A percentile compares a stretch with the other conserved stretches of the same genome.
These are phyloP conservation scores for Lepidium aucheri DNA, from an alignment of 345 rosid species.

Conservation along the genomic window DNA sequence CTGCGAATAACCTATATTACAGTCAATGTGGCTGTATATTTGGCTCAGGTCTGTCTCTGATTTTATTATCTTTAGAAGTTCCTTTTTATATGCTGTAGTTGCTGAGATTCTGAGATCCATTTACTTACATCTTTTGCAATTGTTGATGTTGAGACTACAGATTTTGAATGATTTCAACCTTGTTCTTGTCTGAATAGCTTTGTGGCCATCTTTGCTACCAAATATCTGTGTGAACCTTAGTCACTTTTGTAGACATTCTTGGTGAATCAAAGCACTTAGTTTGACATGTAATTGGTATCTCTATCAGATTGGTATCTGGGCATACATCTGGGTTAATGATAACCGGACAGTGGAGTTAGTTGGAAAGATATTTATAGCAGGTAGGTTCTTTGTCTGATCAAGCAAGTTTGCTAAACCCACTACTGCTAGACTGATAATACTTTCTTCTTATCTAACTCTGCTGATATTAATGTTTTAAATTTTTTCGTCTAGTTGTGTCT, in stretches of 20 bases:
- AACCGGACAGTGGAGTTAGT: conserved; percentile 60
- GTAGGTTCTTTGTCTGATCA: conserved; percentile 31
- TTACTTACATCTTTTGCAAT: not conserved
- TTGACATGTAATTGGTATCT: conserved; percentile 10
- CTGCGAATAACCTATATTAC: conserved; percentile 55
- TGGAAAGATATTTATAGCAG: conserved; percentile 87
- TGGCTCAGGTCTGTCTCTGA: conserved; percentile 54
- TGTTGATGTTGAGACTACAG: not conserved
- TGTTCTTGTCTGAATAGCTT: not conserved
- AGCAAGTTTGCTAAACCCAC: conserved; percentile 5
- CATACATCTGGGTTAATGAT: conserved; percentile 72
- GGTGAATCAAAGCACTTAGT: not conserved
- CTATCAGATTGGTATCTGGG: conserved; percentile 80
- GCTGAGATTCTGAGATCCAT: not conserved
- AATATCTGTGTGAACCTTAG: conserved; percentile 2
- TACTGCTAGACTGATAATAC: not conserved
- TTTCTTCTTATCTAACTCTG: not conserved
- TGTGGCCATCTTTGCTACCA: not conserved
- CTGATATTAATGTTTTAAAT: not conserved
- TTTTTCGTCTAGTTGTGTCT: conserved; percentile 56
- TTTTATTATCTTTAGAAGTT: not conserved
- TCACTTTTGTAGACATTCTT: not conserved
- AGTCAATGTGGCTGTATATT: conserved; percentile 55
- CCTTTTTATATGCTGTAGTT: not conserved
- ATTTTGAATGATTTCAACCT: not conserved